These are phyloP conservation scores for Linum lewisii DNA, from an alignment of 345 rosid genomes.

Conservation along the genomic window DNA sequence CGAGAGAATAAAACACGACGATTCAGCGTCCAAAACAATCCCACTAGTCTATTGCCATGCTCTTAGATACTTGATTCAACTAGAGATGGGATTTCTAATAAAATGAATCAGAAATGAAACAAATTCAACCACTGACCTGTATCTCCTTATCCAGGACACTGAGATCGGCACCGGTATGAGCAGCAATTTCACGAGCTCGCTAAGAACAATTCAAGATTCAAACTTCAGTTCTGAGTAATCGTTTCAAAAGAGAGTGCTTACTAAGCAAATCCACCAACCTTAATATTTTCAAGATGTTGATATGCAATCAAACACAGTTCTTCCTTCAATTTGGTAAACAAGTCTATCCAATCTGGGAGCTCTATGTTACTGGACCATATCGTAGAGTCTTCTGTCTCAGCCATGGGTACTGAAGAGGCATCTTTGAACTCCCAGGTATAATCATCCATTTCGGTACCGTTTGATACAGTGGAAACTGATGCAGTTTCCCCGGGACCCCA, in stretches of 20 bases:
- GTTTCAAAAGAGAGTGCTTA: not conserved
- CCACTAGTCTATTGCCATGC: not conserved
- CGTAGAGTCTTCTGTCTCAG: slow-evolving; percentile 23
- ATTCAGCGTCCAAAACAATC: not conserved
- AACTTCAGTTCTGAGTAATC: slow-evolving; percentile 1
- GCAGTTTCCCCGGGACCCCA: slow-evolving; percentile 21
- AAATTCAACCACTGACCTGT: slow-evolving; percentile 37
- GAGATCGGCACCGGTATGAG: slow-evolving; percentile 25
- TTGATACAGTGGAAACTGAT: slow-evolving; percentile 20
- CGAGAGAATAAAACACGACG: slow-evolving; percentile 11
- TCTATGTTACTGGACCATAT: slow-evolving; percentile 17
- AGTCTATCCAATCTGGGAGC: slow-evolving; percentile 31
- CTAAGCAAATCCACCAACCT: slow-evolving; percentile 35
- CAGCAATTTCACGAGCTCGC: slow-evolving; percentile 38
- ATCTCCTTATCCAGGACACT: slow-evolving; percentile 46
- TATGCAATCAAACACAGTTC: slow-evolving; percentile 37
- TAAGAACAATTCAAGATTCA: slow-evolving; percentile 30
- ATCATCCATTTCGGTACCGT: slow-evolving; percentile 38
- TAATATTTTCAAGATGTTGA: slow-evolving; percentile 47
- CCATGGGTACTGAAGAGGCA: slow-evolving; percentile 27
- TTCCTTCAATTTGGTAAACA: slow-evolving; percentile 55
- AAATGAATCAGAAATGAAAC: slow-evolving; percentile 1
- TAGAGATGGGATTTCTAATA: not conserved
- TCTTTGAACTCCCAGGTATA: slow-evolving; percentile 70
- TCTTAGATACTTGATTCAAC: not conserved